Evolutionary conservation across 495 filamentous ascomycete genomes (phyloP), one percentile per base, ranked within the genome.

Genomic region (Tirmania nivea): DNA sequence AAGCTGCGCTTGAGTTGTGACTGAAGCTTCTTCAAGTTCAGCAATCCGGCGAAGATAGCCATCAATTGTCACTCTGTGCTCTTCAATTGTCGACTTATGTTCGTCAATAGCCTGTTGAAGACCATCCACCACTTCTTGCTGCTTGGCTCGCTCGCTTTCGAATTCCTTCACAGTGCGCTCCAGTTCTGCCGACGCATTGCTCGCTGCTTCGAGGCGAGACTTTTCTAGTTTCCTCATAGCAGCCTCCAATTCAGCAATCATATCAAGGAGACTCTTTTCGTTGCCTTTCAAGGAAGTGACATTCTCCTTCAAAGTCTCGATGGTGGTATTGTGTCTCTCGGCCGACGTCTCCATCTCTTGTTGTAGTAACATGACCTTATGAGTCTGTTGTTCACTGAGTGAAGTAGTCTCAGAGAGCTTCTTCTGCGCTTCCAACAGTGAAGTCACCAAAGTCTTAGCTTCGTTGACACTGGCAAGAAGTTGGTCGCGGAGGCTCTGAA

Each of bases 41-140:
- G 74, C 67, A 58, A 89, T 78, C 54, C 75, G 79, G 35, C 71
- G 66, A 35, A 76, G 65, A 58, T 83, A 81, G 55, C 66, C 67
- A 45, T 75, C 73, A 59, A 86, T 77, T 25, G 80, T 76, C 14
- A 73, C 65, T 68, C 83, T 87, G 66, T 92, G 84, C 55, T 80
- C 75, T 35, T 84, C 79, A 57, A 84, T 75, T 25, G 78, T 75
- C 14, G 71, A 62, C 68, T 83, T 84, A 67, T 88, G 81, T 53
- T 83, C 77, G 34, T 85, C 79, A 54, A 96, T 80, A 59, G 88
- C 78, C 53, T 69, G 71, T 56, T 83, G 81, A 45, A 99, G 67
- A 34, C 71, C 69, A 34, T 74, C 70, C 34, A 93, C 73, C 37
- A 80, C 63, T 36, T 81, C 74, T 53, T 80, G 70, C 56, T 94